A percentile compares a stretch with the other conserved stretches of the same genome.
Evolutionary conservation across 2,329 filamentous ascomycete species (phyloP).

Genomic region (Stemphylium beticola): DNA sequence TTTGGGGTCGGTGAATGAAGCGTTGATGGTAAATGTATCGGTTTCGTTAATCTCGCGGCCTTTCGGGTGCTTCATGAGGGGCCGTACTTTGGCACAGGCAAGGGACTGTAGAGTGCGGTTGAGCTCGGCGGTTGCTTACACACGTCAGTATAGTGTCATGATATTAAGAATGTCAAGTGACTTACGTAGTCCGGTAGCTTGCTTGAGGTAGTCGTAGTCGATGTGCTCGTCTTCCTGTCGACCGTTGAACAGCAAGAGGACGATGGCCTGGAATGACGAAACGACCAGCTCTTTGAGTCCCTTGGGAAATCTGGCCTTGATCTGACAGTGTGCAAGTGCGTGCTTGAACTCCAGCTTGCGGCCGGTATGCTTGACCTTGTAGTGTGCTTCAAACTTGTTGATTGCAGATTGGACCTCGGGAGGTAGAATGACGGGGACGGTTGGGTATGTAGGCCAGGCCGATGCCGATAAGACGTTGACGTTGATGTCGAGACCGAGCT

Average conservation of each 20-base stretch:
- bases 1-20: constrained; percentile 77
- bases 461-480: constrained; percentile 91
- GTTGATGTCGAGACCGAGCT: constrained; percentile 70
- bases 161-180: constrained; percentile 10
- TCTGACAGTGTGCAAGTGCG: constrained; percentile 84
- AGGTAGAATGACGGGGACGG: constrained; percentile 76
- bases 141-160: constrained; percentile 14
- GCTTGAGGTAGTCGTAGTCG: constrained; percentile 75
- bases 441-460: constrained; percentile 91
- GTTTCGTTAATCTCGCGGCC: constrained; percentile 77
- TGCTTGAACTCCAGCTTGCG: constrained; percentile 91
- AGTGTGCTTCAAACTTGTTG: constrained; percentile 81
- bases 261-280: constrained; percentile 88
- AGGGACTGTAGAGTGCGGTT: constrained; percentile 92
- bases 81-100: constrained; percentile 85
- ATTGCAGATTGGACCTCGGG: constrained; percentile 76
- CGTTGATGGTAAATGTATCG: constrained; percentile 87
- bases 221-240: constrained; percentile 67
- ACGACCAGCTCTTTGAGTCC: constrained; percentile 88
- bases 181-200: constrained; percentile 74
- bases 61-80: constrained; percentile 84
- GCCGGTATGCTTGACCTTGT: constrained; percentile 87
- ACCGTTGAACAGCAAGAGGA: constrained; percentile 88
- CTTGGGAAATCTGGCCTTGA: constrained; percentile 80
- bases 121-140: constrained; percentile 73